A percentile compares a stretch with the other conserved stretches of the same genome.
Conservation (phyloP, 2,329 filamentous ascomycete genomes). For the Chaetomium olivaceum region DNA sequence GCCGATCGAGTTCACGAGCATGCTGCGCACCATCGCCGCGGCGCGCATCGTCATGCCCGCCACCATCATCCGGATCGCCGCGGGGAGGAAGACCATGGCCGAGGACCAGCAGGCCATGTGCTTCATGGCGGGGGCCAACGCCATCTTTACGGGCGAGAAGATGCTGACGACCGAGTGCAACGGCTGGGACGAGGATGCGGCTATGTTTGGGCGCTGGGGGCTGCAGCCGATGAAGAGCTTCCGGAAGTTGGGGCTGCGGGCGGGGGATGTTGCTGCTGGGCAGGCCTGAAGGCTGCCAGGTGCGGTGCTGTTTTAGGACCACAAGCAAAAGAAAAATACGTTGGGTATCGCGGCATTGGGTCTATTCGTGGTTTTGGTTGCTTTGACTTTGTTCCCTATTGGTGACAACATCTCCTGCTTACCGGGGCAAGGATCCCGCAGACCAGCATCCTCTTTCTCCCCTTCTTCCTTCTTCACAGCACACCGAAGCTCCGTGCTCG, state of each 20-base stretch:
- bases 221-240: slow-evolving; percentile 71
- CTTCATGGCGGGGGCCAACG: slow-evolving; percentile 89
- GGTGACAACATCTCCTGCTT: background rate
- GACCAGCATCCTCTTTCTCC: no score
- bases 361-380: background rate
- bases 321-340: background rate
- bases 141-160: slow-evolving; percentile 94
- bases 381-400: background rate
- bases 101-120: slow-evolving; percentile 89
- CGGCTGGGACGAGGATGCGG: slow-evolving; percentile 84
- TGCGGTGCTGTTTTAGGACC: background rate
- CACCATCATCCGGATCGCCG: slow-evolving; percentile 84
- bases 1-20: slow-evolving; percentile 72
- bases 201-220: slow-evolving; percentile 82
- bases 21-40: slow-evolving; percentile 81
- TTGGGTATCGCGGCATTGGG: background rate
- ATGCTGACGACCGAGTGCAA: slow-evolving; percentile 93
- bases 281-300: background rate
- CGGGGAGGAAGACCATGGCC: slow-evolving; percentile 77
- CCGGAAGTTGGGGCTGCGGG: slow-evolving; percentile 5
- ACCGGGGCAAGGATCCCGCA: no score
- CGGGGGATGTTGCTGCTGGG: slow-evolving; percentile 2
- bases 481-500: no score
- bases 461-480: no score
- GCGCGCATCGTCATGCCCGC: slow-evolving; percentile 79